Evolutionary conservation across 2,329 filamentous ascomycete genomes (phyloP).

Genomic region (Aspergillus awamori): DNA sequence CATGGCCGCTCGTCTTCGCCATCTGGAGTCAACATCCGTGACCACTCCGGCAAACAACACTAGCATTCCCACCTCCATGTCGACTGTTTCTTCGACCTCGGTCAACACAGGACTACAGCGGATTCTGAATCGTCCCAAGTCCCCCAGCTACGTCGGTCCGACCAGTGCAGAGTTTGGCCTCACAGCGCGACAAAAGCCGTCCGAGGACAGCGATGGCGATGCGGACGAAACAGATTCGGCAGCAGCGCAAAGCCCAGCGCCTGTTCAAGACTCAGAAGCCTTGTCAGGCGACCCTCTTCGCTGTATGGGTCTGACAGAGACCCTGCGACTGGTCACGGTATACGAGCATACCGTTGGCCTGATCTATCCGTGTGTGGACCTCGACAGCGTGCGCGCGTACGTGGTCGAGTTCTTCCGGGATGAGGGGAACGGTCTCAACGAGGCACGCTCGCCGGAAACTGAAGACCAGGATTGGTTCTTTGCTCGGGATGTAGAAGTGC

Average conservation of each 20-base stretch:
- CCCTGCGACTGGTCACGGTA: constrained; percentile 71
- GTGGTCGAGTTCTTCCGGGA: constrained; percentile 30
- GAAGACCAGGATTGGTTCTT: constrained; percentile 41
- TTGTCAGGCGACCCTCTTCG: constrained; percentile 69
- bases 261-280: constrained; percentile 34
- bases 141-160: constrained; percentile 38
- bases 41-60: constrained; percentile 15
- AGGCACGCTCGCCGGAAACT: neutral
- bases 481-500: constrained; percentile 60
- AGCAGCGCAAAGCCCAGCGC: constrained; percentile 23
- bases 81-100: constrained; percentile 17
- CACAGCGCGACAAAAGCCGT: constrained; percentile 15
- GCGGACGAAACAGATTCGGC: constrained; percentile 26
- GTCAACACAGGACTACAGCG: constrained; percentile 27
- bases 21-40: constrained; percentile 28
- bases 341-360: constrained; percentile 86
- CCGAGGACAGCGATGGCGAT: constrained; percentile 24
- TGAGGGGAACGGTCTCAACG: neutral
- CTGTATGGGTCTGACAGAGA: constrained; percentile 73
- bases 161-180: constrained; percentile 43
- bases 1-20: constrained; percentile 33
- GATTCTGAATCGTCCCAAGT: constrained; percentile 36
- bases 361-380: constrained; percentile 83
- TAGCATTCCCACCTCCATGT: constrained; percentile 12
- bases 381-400: constrained; percentile 65